These are phyloP conservation scores for Ophiostoma sp. DNA, from an alignment of 2,329 filamentous ascomycete genomes.

Conservation along the genomic window DNA sequence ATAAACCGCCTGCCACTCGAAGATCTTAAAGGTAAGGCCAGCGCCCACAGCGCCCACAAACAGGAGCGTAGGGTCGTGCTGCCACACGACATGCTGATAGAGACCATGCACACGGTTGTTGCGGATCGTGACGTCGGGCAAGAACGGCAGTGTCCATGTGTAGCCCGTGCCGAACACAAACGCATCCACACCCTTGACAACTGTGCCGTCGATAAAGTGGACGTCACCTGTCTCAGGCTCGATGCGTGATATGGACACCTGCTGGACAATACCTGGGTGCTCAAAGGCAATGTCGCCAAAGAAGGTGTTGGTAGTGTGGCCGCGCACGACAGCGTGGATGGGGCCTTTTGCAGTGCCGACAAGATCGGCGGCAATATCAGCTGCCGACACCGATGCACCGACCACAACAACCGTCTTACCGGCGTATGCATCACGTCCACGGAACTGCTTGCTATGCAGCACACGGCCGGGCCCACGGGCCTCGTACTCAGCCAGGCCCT, in stretches of 20 bases:
- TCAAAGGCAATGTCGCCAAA: constrained; percentile 38
- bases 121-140: constrained; percentile 50
- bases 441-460: constrained; percentile 69
- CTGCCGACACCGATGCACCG: constrained; percentile 45
- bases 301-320: constrained; percentile 7
- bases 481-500: constrained; percentile 55
- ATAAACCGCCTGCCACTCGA: constrained; percentile 43
- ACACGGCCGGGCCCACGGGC: constrained; percentile 46
- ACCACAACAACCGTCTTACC: constrained; percentile 45
- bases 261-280: constrained; percentile 30
- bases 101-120: constrained; percentile 52
- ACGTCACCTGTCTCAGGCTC: constrained; percentile 44
- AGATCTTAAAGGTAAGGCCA: constrained; percentile 61
- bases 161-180: constrained; percentile 68
- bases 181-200: constrained; percentile 53
- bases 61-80: constrained; percentile 48
- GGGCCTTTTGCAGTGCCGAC: constrained; percentile 7
- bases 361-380: constrained; percentile 39
- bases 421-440: constrained; percentile 31
- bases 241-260: constrained; percentile 41
- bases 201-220: constrained; percentile 53
- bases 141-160: constrained; percentile 63
- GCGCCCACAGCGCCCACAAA: constrained; percentile 55
- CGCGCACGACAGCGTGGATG: constrained; percentile 14
- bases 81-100: constrained; percentile 55